Conservation (phyloP, 768 basidiomycete genomes). For the Suillus bovinus region DNA sequence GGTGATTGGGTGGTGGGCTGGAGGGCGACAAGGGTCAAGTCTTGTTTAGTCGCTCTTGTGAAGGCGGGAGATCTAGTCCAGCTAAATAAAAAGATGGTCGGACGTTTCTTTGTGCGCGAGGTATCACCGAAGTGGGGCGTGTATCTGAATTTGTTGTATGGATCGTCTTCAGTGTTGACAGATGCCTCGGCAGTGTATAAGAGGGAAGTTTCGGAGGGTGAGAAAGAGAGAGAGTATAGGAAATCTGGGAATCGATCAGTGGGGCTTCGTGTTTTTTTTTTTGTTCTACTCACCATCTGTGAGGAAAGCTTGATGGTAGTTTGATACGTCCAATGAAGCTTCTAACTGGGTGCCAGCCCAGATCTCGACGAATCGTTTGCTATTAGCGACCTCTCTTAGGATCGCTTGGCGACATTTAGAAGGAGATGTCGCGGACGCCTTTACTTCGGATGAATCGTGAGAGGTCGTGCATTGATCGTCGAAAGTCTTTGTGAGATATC, state of each 20-base stretch:
- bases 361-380: constrained; percentile 55
- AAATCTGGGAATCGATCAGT: constrained; percentile 22
- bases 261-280: background rate
- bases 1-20: constrained; percentile 12
- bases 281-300: constrained; percentile 48
- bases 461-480: background rate
- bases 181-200: background rate
- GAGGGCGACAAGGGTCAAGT: constrained; percentile 16
- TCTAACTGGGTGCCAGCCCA: constrained; percentile 50
- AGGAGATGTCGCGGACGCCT: constrained; percentile 44
- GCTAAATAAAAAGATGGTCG: constrained; percentile 53
- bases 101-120: constrained; percentile 49
- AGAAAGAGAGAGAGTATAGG: constrained; percentile 36
- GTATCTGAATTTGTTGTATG: constrained; percentile 34
- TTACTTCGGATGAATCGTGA: constrained; percentile 34
- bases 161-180: constrained; percentile 16
- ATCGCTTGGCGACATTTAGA: constrained; percentile 43
- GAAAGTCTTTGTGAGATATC: constrained; percentile 21
- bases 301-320: constrained; percentile 59
- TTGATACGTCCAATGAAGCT: constrained; percentile 54
- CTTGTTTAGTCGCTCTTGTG: background rate
- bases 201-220: background rate
- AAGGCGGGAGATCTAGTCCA: constrained; percentile 33
- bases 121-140: constrained; percentile 64
- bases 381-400: constrained; percentile 38